A percentile compares a stretch with the other conserved stretches of the same genome.
Evolutionary conservation across 805 yeast species (phyloP).

Genomic region (Ogataea polymorpha): DNA sequence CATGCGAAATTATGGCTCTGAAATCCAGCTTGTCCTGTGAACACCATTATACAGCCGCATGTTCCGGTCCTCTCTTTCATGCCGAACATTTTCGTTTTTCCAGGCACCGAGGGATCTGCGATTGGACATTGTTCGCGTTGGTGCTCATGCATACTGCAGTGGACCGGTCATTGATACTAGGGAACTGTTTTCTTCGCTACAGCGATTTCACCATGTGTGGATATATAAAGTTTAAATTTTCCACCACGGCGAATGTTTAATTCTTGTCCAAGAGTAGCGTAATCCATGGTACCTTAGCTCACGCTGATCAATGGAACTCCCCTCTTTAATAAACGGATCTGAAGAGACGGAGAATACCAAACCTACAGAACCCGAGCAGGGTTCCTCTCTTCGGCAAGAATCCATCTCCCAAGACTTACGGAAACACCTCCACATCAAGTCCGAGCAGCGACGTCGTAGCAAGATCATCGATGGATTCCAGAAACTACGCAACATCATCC

Average conservation of each 20-base stretch:
- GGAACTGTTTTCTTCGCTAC: constrained; percentile 2
- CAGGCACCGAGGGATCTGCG: neutral
- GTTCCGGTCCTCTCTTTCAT: neutral
- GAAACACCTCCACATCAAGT: constrained; percentile 41
- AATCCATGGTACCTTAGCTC: neutral
- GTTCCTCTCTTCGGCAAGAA: constrained; percentile 5
- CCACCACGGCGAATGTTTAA: neutral
- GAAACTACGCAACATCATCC: constrained; percentile 37
- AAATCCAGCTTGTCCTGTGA: neutral
- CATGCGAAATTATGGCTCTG: neutral
- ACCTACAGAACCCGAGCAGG: neutral
- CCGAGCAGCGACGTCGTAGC: constrained; percentile 45
- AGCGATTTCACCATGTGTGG: constrained; percentile 1
- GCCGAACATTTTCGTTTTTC: neutral
- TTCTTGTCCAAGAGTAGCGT: neutral
- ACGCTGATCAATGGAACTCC: constrained; percentile 11
- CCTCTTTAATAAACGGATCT: constrained; percentile 12
- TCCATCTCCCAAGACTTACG: constrained; percentile 21
- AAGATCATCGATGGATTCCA: constrained; percentile 45
- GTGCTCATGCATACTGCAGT: constrained; percentile 1
- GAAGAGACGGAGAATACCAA: neutral
- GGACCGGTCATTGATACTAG: neutral
- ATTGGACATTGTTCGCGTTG: neutral
- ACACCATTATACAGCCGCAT: neutral
- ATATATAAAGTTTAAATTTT: constrained; percentile 1